Evolutionary conservation across 495 filamentous ascomycete genomes (phyloP).

Genomic region (Bombardia bombarda): DNA sequence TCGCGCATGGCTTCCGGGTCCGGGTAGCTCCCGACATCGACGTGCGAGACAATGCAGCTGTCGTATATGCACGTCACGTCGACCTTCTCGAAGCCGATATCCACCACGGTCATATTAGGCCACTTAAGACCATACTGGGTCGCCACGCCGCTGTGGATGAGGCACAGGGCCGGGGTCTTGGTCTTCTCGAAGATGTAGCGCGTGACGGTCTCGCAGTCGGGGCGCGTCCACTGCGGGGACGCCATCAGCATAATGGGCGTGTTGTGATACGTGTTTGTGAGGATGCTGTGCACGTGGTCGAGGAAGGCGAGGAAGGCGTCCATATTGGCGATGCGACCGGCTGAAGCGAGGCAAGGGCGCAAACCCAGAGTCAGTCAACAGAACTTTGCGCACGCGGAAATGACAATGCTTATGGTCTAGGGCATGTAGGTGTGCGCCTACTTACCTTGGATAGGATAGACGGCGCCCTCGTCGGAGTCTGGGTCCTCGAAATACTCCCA

Average conservation of each 20-base stretch:
- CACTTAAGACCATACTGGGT: conserved; percentile 76
- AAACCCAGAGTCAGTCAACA: not conserved
- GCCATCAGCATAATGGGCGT: conserved; percentile 85
- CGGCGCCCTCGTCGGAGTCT: conserved; percentile 77
- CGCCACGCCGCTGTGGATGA: conserved; percentile 80
- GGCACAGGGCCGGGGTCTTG: conserved; percentile 78
- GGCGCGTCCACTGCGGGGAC: conserved; percentile 76
- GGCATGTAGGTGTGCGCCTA: too few species aligned
- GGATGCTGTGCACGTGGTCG: conserved; percentile 72
- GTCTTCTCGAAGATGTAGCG: conserved; percentile 96
- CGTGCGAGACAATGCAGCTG: conserved; percentile 48
- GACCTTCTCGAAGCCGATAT: conserved; percentile 84
- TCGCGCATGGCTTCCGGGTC: conserved; percentile 49
- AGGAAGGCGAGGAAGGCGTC: conserved; percentile 86
- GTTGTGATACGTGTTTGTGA: conserved; percentile 81
- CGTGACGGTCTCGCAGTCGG: conserved; percentile 73
- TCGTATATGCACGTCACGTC: conserved; percentile 86
- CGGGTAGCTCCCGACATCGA: conserved; percentile 37
- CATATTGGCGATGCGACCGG: conserved; percentile 84
- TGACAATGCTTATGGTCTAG: too few species aligned
- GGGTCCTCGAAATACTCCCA: conserved; percentile 76
- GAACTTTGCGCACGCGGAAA: too few species aligned
- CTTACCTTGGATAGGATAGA: conserved; percentile 66
- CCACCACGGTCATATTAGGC: conserved; percentile 69
- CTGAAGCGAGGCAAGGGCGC: conserved; percentile 10